phyloP scores from a whole-genome alignment of 2,329 filamentous ascomycete species.

The Byssoonygena ceratinophila region DNA sequence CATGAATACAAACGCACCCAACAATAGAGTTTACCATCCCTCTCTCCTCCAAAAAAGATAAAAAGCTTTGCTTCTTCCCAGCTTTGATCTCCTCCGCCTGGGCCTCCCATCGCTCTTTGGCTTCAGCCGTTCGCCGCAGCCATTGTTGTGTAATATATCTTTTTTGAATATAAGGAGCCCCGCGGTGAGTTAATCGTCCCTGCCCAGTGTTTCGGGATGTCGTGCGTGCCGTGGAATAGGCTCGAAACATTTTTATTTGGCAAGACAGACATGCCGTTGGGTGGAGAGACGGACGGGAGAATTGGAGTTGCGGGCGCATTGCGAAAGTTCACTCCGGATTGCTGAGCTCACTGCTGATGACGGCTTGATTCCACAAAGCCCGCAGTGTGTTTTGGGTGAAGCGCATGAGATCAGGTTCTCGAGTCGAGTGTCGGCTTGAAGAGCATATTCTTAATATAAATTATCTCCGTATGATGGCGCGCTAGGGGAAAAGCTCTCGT shows the following conservation, averaged over 20 bases:
- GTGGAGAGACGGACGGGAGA: not conserved
- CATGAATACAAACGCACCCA: constrained; percentile 21
- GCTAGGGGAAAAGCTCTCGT: too few relatives aligned
- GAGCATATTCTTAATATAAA: too few relatives aligned
- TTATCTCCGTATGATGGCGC: too few relatives aligned
- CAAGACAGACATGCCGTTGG: constrained; percentile 1
- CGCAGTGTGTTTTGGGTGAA: not conserved
- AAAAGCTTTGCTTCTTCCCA: constrained; percentile 37
- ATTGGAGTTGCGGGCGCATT: constrained; percentile 1
- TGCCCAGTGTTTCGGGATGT: too few relatives aligned
- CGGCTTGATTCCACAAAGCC: not conserved
- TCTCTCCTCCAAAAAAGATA: constrained; percentile 37
- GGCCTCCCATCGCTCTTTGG: constrained; percentile 31
- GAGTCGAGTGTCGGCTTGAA: too few relatives aligned
- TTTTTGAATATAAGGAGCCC: constrained; percentile 1
- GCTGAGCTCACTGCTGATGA: too few relatives aligned
- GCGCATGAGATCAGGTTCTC: not conserved
- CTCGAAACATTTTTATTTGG: not conserved
- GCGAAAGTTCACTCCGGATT: not conserved
- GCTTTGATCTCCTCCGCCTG: constrained; percentile 35
- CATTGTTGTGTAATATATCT: constrained; percentile 33
- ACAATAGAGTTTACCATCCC: constrained; percentile 39
- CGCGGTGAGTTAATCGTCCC: not conserved
- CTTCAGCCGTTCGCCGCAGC: constrained; percentile 31
- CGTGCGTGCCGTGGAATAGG: not conserved